Conservation (phyloP, 1,284 basidiomycete species). For the Ceratobasidium sp. region DNA sequence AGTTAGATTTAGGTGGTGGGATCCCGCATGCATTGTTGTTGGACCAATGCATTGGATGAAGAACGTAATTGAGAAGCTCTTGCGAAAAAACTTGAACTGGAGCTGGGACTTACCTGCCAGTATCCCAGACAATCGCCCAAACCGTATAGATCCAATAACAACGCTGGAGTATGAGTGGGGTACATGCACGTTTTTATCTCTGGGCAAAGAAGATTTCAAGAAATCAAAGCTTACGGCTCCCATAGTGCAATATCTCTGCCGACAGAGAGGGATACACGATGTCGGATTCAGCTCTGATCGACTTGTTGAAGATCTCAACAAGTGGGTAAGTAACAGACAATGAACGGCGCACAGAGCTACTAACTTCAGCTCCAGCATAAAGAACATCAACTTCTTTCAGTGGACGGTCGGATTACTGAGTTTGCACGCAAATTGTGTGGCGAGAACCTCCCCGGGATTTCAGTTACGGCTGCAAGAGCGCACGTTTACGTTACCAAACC, state of each 20-base stretch:
- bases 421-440: background rate
- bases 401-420: too few relatives aligned
- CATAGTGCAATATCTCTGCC: background rate
- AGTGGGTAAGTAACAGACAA: background rate
- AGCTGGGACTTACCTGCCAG: slow-evolving; percentile 3
- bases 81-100: background rate
- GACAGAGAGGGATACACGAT: background rate
- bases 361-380: too few relatives aligned
- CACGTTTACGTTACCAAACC: background rate
- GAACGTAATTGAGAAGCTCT: background rate
- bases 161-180: background rate
- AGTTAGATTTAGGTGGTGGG: background rate
- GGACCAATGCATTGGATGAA: slow-evolving; percentile 6
- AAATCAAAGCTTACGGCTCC: background rate
- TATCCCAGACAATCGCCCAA: background rate
- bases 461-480: background rate
- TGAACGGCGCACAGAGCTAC: too few relatives aligned
- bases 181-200: background rate
- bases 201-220: background rate
- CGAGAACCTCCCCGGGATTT: background rate
- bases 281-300: background rate
- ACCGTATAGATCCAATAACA: background rate
- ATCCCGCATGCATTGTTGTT: background rate
- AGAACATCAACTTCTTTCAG: too few relatives aligned
- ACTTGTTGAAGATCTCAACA: background rate